These are phyloP conservation scores for Aspergillus neotritici DNA, from an alignment of 2,329 filamentous ascomycete species.

Conservation along the genomic window DNA sequence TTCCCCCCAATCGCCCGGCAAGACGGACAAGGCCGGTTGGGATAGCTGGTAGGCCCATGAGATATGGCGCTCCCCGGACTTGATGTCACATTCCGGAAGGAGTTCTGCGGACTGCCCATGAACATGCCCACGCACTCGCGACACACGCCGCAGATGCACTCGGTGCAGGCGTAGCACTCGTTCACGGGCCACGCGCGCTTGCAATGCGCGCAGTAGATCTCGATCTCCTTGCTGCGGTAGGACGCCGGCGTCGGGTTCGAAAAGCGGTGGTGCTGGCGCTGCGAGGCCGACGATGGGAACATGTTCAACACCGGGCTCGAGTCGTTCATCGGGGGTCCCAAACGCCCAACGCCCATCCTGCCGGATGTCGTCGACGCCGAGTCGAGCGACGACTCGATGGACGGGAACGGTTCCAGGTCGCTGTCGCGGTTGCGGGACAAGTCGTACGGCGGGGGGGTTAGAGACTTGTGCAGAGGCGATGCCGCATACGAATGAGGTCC, in stretches of 20 bases:
- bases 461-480: constrained; percentile 81
- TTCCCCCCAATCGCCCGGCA: constrained; percentile 43
- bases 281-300: constrained; percentile 29
- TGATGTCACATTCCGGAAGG: constrained; percentile 33
- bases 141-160: constrained; percentile 92
- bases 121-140: constrained; percentile 65
- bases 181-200: constrained; percentile 68
- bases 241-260: constrained; percentile 51
- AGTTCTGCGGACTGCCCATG: constrained; percentile 37
- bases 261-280: constrained; percentile 37
- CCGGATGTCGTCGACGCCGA: constrained; percentile 46
- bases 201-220: constrained; percentile 91
- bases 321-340: constrained; percentile 64
- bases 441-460: constrained; percentile 73
- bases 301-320: constrained; percentile 51
- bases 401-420: constrained; percentile 74
- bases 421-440: constrained; percentile 47
- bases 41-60: constrained; percentile 33
- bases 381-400: constrained; percentile 74
- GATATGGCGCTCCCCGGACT: constrained; percentile 27
- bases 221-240: constrained; percentile 50
- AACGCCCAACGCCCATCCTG: constrained; percentile 62
- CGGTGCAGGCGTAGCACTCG: constrained; percentile 88
- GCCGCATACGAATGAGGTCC: constrained; percentile 62
- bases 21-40: constrained; percentile 40